phyloP scores from a whole-genome alignment of 768 basidiomycete species.

The Boletellus ananas region DNA sequence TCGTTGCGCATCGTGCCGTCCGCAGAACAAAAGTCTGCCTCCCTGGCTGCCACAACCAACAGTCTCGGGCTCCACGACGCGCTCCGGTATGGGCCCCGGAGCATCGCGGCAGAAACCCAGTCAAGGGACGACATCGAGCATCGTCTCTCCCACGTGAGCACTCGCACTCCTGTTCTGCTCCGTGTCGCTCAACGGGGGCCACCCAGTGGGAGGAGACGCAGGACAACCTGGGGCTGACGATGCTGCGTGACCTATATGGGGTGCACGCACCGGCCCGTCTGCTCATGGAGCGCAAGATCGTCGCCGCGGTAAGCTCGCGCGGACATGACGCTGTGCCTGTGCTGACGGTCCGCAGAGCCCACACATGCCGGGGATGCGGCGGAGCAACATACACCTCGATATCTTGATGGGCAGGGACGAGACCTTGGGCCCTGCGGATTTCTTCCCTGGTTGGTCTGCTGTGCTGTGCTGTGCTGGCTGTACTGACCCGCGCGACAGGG shows the following conservation, averaged over 20 bases:
- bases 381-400: conserved; percentile 84
- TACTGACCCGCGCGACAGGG: conserved; percentile 35
- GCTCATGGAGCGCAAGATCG: conserved; percentile 92
- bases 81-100: conserved; percentile 79
- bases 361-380: conserved; percentile 59
- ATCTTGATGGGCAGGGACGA: conserved; percentile 94
- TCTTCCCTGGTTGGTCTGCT: conserved; percentile 64
- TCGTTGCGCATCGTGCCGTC: conserved; percentile 66
- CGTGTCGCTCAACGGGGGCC: background rate
- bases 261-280: conserved; percentile 84
- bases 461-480: background rate
- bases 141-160: conserved; percentile 72
- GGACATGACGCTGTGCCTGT: background rate
- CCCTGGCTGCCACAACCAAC: conserved; percentile 65
- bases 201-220: conserved; percentile 92
- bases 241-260: conserved; percentile 82
- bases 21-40: conserved; percentile 51
- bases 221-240: conserved; percentile 77
- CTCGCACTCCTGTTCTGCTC: background rate
- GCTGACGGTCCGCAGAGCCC: conserved; percentile 44
- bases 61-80: conserved; percentile 85
- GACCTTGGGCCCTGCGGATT: conserved; percentile 68
- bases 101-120: conserved; percentile 70
- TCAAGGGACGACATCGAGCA: conserved; percentile 58
- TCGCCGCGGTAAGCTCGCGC: conserved; percentile 50